A percentile compares a stretch with the other conserved stretches of the same genome.
Evolutionary conservation across 805 yeast genomes (phyloP).

Genomic region (Ogataea trehaloabstinens): DNA sequence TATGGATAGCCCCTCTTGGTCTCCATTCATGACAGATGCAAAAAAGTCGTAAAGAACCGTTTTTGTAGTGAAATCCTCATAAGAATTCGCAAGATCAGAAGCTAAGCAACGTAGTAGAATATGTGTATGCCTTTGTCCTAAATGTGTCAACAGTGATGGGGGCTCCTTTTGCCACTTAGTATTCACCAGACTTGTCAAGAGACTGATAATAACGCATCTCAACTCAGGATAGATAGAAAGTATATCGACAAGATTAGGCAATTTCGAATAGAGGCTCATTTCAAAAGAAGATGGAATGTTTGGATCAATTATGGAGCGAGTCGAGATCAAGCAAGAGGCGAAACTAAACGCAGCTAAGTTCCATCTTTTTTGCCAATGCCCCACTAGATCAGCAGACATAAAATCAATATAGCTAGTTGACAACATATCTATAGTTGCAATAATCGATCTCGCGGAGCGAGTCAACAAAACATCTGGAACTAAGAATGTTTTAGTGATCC

Average conservation of each 20-base stretch:
- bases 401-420: constrained; percentile 24
- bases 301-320: constrained; percentile 48
- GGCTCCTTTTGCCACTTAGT: constrained; percentile 56
- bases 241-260: constrained; percentile 56
- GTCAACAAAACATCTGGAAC: constrained; percentile 46
- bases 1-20: constrained; percentile 76
- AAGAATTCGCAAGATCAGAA: constrained; percentile 54
- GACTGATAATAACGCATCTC: constrained; percentile 49
- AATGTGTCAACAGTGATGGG: constrained; percentile 79
- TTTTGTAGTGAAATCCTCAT: constrained; percentile 52
- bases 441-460: constrained; percentile 54
- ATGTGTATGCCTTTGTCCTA: constrained; percentile 64
- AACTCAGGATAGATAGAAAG: constrained; percentile 50
- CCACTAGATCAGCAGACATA: constrained; percentile 36
- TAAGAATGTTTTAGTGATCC: constrained; percentile 56
- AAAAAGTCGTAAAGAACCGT: constrained; percentile 61
- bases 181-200: constrained; percentile 56
- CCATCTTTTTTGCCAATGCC: constrained; percentile 50
- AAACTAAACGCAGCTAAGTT: constrained; percentile 51
- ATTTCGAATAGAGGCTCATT: constrained; percentile 48
- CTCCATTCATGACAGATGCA: constrained; percentile 64
- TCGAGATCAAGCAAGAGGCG: constrained; percentile 52
- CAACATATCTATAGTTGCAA: constrained; percentile 47
- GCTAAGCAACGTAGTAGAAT: constrained; percentile 59
- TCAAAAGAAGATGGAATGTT: constrained; percentile 66